Evolutionary conservation across 2,329 filamentous ascomycete genomes (phyloP).

Genomic region (Escovopsis weberi): DNA sequence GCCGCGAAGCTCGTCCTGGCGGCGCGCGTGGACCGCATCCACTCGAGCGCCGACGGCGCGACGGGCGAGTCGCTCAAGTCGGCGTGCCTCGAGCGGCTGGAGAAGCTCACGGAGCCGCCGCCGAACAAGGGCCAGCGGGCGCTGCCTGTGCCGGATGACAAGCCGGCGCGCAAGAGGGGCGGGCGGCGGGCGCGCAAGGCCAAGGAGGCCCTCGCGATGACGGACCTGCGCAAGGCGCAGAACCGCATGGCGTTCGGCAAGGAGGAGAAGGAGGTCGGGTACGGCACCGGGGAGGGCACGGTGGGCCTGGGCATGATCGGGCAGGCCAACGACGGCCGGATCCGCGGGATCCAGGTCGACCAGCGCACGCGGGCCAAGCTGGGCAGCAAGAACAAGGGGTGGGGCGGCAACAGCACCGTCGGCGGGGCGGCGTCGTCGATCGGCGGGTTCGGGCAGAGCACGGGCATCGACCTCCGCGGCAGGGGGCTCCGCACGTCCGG

Average conservation of each 20-base stretch:
- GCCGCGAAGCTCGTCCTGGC: slow-evolving; percentile 89
- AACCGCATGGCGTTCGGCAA: slow-evolving; percentile 94
- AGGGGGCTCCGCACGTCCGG: slow-evolving; percentile 71
- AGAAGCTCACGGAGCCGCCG: slow-evolving; percentile 84
- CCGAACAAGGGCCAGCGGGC: slow-evolving; percentile 80
- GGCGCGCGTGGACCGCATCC: slow-evolving; percentile 75
- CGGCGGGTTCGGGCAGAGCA: slow-evolving; percentile 52
- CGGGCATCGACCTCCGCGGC: slow-evolving; percentile 56
- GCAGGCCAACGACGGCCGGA: slow-evolving; percentile 70
- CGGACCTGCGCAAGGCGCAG: slow-evolving; percentile 86
- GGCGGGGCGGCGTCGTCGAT: slow-evolving; percentile 66
- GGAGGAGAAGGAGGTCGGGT: slow-evolving; percentile 87
- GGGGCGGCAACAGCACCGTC: slow-evolving; percentile 55
- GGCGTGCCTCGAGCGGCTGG: slow-evolving; percentile 70
- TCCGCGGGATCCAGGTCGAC: slow-evolving; percentile 80
- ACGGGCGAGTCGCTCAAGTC: slow-evolving; percentile 70
- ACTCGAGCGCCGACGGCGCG: slow-evolving; percentile 66
- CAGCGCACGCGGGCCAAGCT: slow-evolving; percentile 86
- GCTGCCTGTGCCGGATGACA: slow-evolving; percentile 86
- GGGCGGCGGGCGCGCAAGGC: slow-evolving; percentile 81
- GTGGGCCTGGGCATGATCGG: slow-evolving; percentile 94
- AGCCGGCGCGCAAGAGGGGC: slow-evolving; percentile 82
- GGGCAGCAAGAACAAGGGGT: slow-evolving; percentile 88
- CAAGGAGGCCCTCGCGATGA: slow-evolving; percentile 95
- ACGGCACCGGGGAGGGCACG: slow-evolving; percentile 72